A percentile compares a stretch with the other conserved stretches of the same genome.
Conservation (phyloP, 371 early-diverging fungal species). For the Phascolomyces articulosus region DNA sequence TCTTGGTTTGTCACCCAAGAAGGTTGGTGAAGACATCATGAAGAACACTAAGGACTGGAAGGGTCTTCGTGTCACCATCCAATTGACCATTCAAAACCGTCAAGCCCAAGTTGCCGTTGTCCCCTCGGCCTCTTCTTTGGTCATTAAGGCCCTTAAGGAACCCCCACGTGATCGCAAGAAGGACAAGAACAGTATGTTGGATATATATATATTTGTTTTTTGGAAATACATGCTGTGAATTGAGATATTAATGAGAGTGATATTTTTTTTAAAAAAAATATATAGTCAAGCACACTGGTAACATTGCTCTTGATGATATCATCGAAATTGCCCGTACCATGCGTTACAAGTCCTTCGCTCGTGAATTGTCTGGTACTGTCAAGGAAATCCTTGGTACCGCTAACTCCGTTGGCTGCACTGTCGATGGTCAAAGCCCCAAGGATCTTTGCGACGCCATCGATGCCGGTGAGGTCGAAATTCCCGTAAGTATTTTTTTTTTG, state of each 20-base stretch:
- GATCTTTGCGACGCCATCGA: conserved; percentile 53
- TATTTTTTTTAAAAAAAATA: not conserved
- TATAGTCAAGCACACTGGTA: conserved; percentile 90
- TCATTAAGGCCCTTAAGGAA: conserved; percentile 99
- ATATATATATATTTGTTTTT: not conserved
- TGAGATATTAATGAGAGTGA: not conserved
- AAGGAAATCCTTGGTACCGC: conserved; percentile 99
- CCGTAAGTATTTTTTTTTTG: conserved; percentile 32
- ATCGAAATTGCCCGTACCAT: conserved; percentile 98
- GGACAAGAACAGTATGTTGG: conserved; percentile 95
- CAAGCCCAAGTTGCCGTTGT: conserved; percentile 98
- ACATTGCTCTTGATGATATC: conserved; percentile 90
- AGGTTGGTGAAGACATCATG: conserved; percentile 99
- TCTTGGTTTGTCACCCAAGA: conserved; percentile 99
- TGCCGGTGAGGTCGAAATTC: conserved; percentile 83
- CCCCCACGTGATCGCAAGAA: conserved; percentile 99
- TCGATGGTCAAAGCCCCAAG: conserved; percentile 55
- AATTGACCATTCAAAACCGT: conserved; percentile 99
- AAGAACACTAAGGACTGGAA: conserved; percentile 99
- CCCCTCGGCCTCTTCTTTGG: conserved; percentile 97
- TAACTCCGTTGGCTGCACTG: conserved; percentile 94
- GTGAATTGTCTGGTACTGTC: conserved; percentile 91
- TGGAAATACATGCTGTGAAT: too few relatives aligned
- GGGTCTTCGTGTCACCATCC: conserved; percentile 98
- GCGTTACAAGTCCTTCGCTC: conserved; percentile 92